Evolutionary conservation across 768 basidiomycete genomes (phyloP), one percentile per base, ranked within the genome.

Genomic region (Astraeus odoratus): DNA sequence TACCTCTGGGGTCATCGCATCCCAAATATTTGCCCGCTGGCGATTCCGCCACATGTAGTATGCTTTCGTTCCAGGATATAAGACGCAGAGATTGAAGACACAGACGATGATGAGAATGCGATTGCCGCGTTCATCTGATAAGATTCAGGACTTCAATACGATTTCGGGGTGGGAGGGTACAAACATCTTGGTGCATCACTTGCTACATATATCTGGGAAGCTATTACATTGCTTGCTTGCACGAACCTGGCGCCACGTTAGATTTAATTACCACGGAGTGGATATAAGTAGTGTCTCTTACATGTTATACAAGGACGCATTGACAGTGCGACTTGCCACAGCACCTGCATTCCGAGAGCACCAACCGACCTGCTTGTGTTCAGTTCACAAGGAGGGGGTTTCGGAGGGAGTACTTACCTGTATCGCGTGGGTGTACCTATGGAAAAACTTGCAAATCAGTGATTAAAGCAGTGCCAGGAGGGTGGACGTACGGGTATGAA

Each of bases 31-130:
- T 5, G 67, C 74, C 34, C 73, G 70, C 56, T 72, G 70, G 22
- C 64, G 65, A 54, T 84, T 85, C 15, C 77, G 68, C 73, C 76
- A 81, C 24, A 73, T 59, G 49, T 80, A 77, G 55, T 79, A 82
- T 2, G 63, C 57, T 49, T 78, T 79, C 5, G 73, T 74, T 8
- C 65, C 60, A 10, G 77, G 74, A 55, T 80, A 83, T 37, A 83
- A 53, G 33, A 78, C 52, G 7, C 74, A 4, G 15, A 76, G 49
- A 49, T 81, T 78, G 58, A 81, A 62, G 19, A 59, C 61, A 49
- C 69, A 70, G 39, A 83, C 72, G 29, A 57, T 60, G 24, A 83
- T 77, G n/a, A 84, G 67, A 12, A 67, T 63, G 20, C 61, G 64
- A 53, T 84, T 84, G 16, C 81, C 83, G 13, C 74, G 73, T 25